These are phyloP conservation scores for Nothopassalora personata DNA, from an alignment of 2,329 filamentous ascomycete species.

Conservation along the genomic window DNA sequence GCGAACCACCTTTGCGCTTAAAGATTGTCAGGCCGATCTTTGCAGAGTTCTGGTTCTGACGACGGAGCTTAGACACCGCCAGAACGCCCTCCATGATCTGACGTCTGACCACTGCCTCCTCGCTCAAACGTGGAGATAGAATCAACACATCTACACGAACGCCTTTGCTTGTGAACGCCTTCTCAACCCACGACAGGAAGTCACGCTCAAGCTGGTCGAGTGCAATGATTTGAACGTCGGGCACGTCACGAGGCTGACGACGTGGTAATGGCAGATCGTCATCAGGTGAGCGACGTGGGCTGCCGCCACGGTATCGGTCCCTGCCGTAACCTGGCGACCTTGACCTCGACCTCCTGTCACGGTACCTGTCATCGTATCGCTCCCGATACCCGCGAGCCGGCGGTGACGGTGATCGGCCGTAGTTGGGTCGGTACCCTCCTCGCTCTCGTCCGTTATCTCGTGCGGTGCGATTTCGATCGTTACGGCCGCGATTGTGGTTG, in stretches of 20 bases:
- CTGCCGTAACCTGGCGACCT: conserved; percentile 39
- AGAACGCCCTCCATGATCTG: conserved; percentile 86
- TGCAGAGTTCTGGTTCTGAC: conserved; percentile 60
- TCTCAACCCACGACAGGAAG: conserved; percentile 79
- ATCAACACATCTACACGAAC: conserved; percentile 75
- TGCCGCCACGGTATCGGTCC: conserved; percentile 36
- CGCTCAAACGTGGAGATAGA: conserved; percentile 68
- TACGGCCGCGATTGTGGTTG: conserved; percentile 41
- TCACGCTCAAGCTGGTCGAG: conserved; percentile 71
- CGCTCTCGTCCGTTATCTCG: conserved; percentile 45
- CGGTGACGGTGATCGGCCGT: conserved; percentile 40
- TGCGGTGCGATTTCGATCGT: conserved; percentile 47
- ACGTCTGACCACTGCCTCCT: conserved; percentile 72
- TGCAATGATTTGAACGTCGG: conserved; percentile 83
- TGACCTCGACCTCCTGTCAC: conserved; percentile 31
- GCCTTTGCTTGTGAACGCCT: conserved; percentile 64
- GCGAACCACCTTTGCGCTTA: conserved; percentile 67
- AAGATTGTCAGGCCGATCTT: conserved; percentile 82
- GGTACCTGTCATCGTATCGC: conserved; percentile 32
- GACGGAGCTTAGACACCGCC: conserved; percentile 72
- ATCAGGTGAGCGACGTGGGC: conserved; percentile 62
- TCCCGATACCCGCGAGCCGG: conserved; percentile 38
- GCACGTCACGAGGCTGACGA: conserved; percentile 67
- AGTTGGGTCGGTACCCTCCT: conserved; percentile 54
- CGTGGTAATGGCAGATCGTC: conserved; percentile 66